Base-by-base conservation (phyloP, 805 yeast species). In the Saccharomycopsis microspora region DNA sequence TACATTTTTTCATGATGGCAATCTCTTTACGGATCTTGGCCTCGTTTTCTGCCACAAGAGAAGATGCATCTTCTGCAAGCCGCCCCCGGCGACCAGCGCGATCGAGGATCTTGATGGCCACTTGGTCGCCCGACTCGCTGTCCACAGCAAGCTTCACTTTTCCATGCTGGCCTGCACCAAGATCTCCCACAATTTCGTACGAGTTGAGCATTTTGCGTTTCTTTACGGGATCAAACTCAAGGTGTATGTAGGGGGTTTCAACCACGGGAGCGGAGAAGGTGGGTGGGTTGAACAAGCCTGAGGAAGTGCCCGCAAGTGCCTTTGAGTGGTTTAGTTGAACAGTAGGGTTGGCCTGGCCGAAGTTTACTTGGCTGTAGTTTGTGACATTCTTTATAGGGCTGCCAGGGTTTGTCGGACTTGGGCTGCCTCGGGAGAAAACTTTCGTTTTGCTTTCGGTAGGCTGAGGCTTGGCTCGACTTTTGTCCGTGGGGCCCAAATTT, bases 131-230 rank as follows among this genome's bases (percentile, higher is more conserved):
- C 4, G 71, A 64, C n/a, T 74, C 70, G 47, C 81, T 64, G 60
- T 89, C 90, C 51, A 75, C 75, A 0, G 95, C 98, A 19, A 93
- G 71, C 62, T 93, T 93, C 40, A 93, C 98, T 62, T 87, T 90
- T n/a, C 98, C 97, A 64, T 90, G 97, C 62, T 89, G 96, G n/a
- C 98, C 98, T 35, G 85, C 72, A 7, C 98, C 98, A 32, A 93
- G 70, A 65, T 89, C 97, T 30, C 75, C 71, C 32, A 88, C 65
- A 36, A 93, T 85, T 63, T 93, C 98, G 61, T 89, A 93, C 0
- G 94, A 80, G 64, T 93, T 93, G 52, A 93, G 70, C 35, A 82
- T 78, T 60, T 89, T 85, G 44, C 93, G 76, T 52, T 82, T 80
- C 1, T 82, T 78, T 4, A 83, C 74, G 0, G 97, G 97, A 62